Base-by-base conservation (phyloP, 306 rosid species). In the Geum urbanum region DNA sequence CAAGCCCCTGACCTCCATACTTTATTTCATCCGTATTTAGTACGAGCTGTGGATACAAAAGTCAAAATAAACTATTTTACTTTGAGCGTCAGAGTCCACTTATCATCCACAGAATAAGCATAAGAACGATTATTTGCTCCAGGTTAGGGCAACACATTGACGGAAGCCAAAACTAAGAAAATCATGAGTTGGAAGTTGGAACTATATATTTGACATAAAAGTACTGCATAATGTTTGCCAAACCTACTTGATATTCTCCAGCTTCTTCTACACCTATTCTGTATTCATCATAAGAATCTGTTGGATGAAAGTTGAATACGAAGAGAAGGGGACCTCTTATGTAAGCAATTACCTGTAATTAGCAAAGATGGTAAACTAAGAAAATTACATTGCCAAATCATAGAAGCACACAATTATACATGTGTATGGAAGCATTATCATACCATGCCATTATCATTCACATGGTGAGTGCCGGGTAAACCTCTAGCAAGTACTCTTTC, bases 181-280 rank as follows among this genome's bases (percentile, higher is more conserved):
- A 44, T 63, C 7, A 39, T 47, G 48, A 11, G 5, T 50, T 35
- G 11, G 8, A 44, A 8, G 5, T 50, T 35, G 11, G 11, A 44
- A 7, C 47, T 67, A 20, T 10, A 20, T 10, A 51, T 50, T 8
- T 50, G 48, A 62, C 69, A 62, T 35, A 58, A n/a, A 66, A 59
- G 15, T 6, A 49, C 52, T 19, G 14, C 39, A 24, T 54, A 27
- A 20, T 45, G 40, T 46, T 66, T 56, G 51, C 3, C 22, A 18
- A 52, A 80, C 92, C 66, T 81, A 94, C 98, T 76, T 84, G 89
- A 83, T 94, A 94, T 54, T 90, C 98, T 76, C 98, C 98, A 58
- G 98, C 98, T 78, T 94, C 98, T 74, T 94, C 98, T 65, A 88
- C 96, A 15, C 97, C 97, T 51, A 94, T 77, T 20, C 64, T 54